These are phyloP conservation scores for Syzygium aromaticum DNA, from an alignment of 345 rosid species.

Conservation along the genomic window DNA sequence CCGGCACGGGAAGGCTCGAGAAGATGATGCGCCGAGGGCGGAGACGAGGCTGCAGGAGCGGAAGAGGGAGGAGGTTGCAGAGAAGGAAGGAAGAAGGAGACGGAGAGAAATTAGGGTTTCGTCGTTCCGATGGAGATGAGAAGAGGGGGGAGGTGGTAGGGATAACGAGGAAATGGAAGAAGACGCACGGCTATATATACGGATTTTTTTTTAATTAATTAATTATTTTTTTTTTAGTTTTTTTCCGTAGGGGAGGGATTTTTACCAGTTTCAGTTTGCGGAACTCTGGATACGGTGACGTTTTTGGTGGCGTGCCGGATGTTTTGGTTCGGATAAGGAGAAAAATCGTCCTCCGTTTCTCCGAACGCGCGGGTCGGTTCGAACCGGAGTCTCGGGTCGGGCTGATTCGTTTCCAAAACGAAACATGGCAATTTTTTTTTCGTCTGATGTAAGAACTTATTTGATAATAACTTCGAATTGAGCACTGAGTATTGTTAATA, in stretches of 20 bases:
- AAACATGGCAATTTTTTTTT: background rate
- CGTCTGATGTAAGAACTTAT: background rate
- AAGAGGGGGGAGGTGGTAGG: background rate
- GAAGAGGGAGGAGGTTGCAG: background rate
- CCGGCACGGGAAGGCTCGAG: background rate
- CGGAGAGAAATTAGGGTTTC: conserved; percentile 4
- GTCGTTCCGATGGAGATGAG: background rate
- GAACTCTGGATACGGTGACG: background rate
- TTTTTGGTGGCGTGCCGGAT: background rate
- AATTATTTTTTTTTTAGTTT: background rate
- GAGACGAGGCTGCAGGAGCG: background rate
- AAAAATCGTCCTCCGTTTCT: background rate
- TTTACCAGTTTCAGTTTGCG: background rate
- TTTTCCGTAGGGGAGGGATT: background rate
- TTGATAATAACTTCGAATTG: background rate
- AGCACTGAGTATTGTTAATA: background rate
- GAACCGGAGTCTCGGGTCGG: background rate
- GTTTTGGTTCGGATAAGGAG: background rate
- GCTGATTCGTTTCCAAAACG: background rate
- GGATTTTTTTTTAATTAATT: background rate
- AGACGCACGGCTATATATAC: background rate
- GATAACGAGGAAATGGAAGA: background rate
- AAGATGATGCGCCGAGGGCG: background rate
- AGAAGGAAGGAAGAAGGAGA: background rate
- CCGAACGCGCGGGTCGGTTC: background rate